phyloP scores from a whole-genome alignment of 2,329 filamentous ascomycete species.

The Byssoonygena ceratinophila region DNA sequence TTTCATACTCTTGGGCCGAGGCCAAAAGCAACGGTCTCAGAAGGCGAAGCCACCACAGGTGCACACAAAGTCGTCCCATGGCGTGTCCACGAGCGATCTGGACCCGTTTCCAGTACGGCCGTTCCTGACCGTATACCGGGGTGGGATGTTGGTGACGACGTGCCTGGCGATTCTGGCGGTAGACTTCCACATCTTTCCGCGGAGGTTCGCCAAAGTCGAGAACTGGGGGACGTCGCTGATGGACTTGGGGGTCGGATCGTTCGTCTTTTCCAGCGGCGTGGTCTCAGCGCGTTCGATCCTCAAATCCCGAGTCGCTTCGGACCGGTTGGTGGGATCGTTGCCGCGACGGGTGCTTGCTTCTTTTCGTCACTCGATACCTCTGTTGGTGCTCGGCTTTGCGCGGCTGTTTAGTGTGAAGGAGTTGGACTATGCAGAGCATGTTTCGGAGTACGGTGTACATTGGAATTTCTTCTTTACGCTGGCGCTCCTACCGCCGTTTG shows the following conservation, averaged over 20 bases:
- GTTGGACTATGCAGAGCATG: conserved; percentile 91
- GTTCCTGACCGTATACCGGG: conserved; percentile 85
- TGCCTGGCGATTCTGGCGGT: conserved; percentile 91
- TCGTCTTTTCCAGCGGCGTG: conserved; percentile 86
- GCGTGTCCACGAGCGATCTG: conserved; percentile 21
- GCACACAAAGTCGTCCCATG: conserved; percentile 18
- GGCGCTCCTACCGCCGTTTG: conserved; percentile 75
- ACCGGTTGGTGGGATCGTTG: conserved; percentile 27
- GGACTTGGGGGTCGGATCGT: conserved; percentile 94
- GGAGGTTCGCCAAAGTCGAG: conserved; percentile 93
- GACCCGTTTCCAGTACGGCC: conserved; percentile 67
- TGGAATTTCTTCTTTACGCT: conserved; percentile 99
- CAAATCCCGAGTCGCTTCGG: conserved; percentile 42
- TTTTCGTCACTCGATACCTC: conserved; percentile 68
- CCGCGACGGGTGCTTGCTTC: conserved; percentile 53
- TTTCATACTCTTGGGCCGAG: conserved; percentile 45
- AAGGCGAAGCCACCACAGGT: conserved; percentile 27
- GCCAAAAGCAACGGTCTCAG: conserved; percentile 21
- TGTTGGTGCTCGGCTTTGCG: conserved; percentile 68
- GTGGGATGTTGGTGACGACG: conserved; percentile 81
- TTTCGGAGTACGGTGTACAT: conserved; percentile 93
- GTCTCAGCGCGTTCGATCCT: conserved; percentile 77
- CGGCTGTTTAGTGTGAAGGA: conserved; percentile 84
- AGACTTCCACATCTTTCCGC: conserved; percentile 84
- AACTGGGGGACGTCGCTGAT: conserved; percentile 99